Conservation (phyloP, 2,329 filamentous ascomycete genomes). For the Aspergillus viridinutans region DNA sequence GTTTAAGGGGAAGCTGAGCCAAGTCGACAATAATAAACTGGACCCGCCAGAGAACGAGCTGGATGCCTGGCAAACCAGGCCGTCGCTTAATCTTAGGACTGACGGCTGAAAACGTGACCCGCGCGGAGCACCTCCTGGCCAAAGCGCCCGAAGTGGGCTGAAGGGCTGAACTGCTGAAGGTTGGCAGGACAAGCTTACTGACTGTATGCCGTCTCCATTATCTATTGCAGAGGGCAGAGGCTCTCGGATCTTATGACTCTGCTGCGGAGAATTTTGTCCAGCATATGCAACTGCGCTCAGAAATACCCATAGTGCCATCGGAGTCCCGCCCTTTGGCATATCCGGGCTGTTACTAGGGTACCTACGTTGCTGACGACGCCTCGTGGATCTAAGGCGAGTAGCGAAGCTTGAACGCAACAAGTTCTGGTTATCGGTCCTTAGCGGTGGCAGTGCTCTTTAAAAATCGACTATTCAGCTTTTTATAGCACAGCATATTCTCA, state of each 20-base stretch:
- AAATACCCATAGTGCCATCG: background rate
- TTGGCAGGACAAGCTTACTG: background rate
- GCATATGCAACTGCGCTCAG: background rate
- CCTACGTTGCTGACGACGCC: background rate
- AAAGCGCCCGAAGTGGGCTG: background rate
- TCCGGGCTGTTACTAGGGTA: background rate
- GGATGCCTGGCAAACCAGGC: constrained; percentile 15
- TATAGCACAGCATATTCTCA: background rate
- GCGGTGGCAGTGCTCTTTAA: background rate
- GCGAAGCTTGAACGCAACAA: constrained; percentile 7
- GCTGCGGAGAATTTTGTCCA: background rate
- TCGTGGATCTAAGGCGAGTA: constrained; percentile 4
- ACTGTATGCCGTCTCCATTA: background rate
- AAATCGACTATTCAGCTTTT: background rate
- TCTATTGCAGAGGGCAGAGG: background rate
- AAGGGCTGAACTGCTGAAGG: background rate
- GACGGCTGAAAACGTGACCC: constrained; percentile 19
- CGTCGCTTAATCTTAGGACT: constrained; percentile 11
- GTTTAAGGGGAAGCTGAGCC: constrained; percentile 19
- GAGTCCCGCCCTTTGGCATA: background rate
- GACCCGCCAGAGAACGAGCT: constrained; percentile 9
- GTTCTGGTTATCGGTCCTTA: background rate
- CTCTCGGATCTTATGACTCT: background rate
- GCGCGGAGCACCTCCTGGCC: background rate
- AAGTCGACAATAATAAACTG: constrained; percentile 13